Base-by-base conservation (phyloP, 371 early-diverging fungal species). In the Nematocida sp. region DNA sequence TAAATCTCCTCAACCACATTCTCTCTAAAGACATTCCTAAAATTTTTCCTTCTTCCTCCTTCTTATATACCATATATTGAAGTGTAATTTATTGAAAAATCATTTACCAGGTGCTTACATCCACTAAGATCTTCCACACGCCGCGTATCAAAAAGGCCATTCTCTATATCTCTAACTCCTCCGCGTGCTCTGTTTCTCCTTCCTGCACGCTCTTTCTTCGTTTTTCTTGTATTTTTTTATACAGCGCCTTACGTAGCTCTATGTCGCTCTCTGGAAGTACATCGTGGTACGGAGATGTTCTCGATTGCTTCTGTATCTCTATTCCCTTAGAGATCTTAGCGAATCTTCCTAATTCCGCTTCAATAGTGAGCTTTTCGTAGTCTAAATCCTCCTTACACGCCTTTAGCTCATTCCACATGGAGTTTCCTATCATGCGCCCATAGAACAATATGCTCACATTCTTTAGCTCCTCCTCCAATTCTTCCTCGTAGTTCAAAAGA, bases 1-100 rank as follows among this genome's bases (percentile, higher is more conserved):
- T 99, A 89, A 99, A 99, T 88, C 96, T 93, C 75, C 90, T 90
- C 1, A 96, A 86, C 83, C 95, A 94, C 42, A 99, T 86, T 78
- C 90, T 78, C 40, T 79, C 59, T 18, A 83, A 30, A 45, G 45
- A 63, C 83, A 83, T 83, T 26, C 16, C 36, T 39, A n/a, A n/a
- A n/a, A n/a, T n/a, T n/a, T n/a, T n/a, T n/a, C n/a, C n/a, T n/a
- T n/a, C n/a, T n/a, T n/a, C n/a, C n/a, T n/a, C n/a, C n/a, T n/a
- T n/a, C n/a, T n/a, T n/a, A n/a, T n/a, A n/a, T n/a, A n/a, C n/a
- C n/a, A n/a, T n/a, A n/a, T n/a, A n/a, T n/a, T n/a, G n/a, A n/a
- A n/a, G n/a, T n/a, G n/a, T n/a, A n/a, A n/a, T n/a, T n/a, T n/a
- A n/a, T n/a, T n/a, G n/a, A n/a, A n/a, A n/a, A n/a, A n/a, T 40